Evolutionary conservation across 2,329 filamentous ascomycete species (phyloP).

Genomic region (Fusarium duplospermum): DNA sequence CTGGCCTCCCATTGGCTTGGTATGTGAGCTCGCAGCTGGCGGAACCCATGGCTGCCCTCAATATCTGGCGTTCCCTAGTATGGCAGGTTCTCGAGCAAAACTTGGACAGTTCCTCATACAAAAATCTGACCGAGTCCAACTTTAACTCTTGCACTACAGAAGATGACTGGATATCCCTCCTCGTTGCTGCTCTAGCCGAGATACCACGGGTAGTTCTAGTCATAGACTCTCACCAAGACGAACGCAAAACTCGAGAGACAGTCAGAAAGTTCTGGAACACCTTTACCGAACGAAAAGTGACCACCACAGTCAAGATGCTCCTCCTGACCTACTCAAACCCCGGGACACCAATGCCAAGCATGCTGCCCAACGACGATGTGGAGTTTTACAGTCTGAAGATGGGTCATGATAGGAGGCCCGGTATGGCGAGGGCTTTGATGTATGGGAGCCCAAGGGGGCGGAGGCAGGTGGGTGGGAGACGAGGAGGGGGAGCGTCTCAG

Average conservation of each 20-base stretch:
- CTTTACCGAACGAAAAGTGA: background rate
- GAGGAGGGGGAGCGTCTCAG: constrained; percentile 16
- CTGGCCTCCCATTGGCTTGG: constrained; percentile 8
- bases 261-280: constrained; percentile 9
- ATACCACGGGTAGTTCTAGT: constrained; percentile 1
- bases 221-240: constrained; percentile 5
- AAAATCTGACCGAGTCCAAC: background rate
- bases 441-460: background rate
- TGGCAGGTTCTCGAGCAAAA: constrained; percentile 11
- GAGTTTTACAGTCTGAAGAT: constrained; percentile 5
- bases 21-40: background rate
- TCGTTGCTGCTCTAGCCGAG: constrained; percentile 8
- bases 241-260: background rate
- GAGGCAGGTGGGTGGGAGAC: constrained; percentile 1
- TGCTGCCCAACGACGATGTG: constrained; percentile 3
- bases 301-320: constrained; percentile 17
- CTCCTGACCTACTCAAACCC: constrained; percentile 12
- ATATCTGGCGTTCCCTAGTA: constrained; percentile 7
- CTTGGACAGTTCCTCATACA: background rate
- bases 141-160: constrained; percentile 10
- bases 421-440: constrained; percentile 10
- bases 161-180: constrained; percentile 7
- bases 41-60: background rate
- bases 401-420: constrained; percentile 6
- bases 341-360: background rate